Evolutionary conservation across 805 yeast species (phyloP), one percentile per base, ranked within the genome.

Genomic region (Spathaspora hagerdaliae): DNA sequence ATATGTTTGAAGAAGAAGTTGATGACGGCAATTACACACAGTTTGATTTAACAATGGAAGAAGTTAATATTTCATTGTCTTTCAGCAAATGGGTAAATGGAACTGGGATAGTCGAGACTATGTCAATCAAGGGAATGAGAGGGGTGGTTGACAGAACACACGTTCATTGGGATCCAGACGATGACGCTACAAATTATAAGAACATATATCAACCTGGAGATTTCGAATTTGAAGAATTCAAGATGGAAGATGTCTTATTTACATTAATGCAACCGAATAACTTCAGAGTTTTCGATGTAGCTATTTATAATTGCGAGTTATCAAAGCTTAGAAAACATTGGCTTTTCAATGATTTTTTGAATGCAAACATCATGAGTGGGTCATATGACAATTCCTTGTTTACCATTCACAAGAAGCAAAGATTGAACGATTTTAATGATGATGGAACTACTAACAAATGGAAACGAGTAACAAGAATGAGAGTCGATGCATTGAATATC

Each of bases 11-110:
- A 45, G 96, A 86, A 54, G 96, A 90, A 59, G 97, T 97, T 1
- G 96, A 86, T 55, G 96, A 90, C 60, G 98, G 97, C 1, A 94
- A 94, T 64, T 94, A 91, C 64, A 92, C 99, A 0, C 99, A 94
- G 61, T 94, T 85, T 61, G 99, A 94, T 63, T 63, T 94, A 35
- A 87, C 96, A 0, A 85, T 94, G 12, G 96, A 92, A 48, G 86
- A 85, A 53, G 83, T 91, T 10, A 83, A 84, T 43, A 78, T 94
- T 0, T 82, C 96, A 1, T 67, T 94, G 13, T 86, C 95, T 10
- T 80, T 94, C 53, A 73, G 79, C 43, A 88, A 89, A 57, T 94
- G 97, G 95, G 69, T 94, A 43, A 84, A 87, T 54, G 98, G 98
- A 0, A 77, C 77, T 43, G 99, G 99, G 0, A 84, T 94, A 13